Evolutionary conservation across 2,329 filamentous ascomycete genomes (phyloP), one percentile per base, ranked within the genome.

Genomic region (Phialophora macrospora): DNA sequence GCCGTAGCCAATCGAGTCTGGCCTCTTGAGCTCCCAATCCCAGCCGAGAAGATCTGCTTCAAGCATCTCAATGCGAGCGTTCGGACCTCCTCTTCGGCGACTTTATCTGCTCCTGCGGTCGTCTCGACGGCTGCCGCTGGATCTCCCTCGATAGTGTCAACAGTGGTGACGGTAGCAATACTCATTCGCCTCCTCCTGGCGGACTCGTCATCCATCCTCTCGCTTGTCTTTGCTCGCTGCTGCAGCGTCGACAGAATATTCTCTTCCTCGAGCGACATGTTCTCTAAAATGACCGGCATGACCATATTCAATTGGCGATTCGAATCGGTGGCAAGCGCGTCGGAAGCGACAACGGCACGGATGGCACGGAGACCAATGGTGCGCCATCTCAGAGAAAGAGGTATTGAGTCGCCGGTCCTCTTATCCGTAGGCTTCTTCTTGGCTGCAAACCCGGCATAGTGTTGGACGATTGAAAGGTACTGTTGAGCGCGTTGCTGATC

Each of bases 21-120:
- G 8, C 88, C 84, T 62, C 92, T 85, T 74, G 93, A 96, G 68
- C 93, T 92, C 14, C 70, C 67, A 26, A 66, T 69, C 26, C 78
- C 79, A 8, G 88, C 87, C 32, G 90, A 83, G 73, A 96, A 97
- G 55, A 97, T 91, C 72, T 90, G 88, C 78, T 94, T 91, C 62
- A 99, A 80, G 74, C 93, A 96, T 73, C 93, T 89, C 72, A 97
- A 83, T 4, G 95, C 94, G 68, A 96, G 81, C 7, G 96, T 83
- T 30, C 91, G 91, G 17, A 93, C 92, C 74, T 96, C 91, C 79
- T 97, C 89, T 77, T 98, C 93, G 1, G 92, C 93, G 66, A 95
- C 81, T 76, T 90, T 92, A 78, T 98, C 95, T 28, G 92, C 92
- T 74, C 97, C 94, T 26, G 89, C 89, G 0, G 91, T 90, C 0